Evolutionary conservation across 2,329 filamentous ascomycete genomes (phyloP), one percentile per base, ranked within the genome.

Genomic region (Xylaria sp.): DNA sequence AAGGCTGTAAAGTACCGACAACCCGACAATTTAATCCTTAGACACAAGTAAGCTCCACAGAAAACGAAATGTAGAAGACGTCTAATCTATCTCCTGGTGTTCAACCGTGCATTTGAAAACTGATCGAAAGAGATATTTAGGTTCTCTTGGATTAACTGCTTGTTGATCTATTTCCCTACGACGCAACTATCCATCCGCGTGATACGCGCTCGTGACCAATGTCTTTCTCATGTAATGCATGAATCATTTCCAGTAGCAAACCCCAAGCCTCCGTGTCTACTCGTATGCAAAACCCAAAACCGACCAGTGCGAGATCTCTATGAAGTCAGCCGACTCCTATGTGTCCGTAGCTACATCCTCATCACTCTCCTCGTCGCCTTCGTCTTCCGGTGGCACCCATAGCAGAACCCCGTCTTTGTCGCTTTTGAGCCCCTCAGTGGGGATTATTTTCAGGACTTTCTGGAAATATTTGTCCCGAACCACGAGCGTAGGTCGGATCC

Each of bases 381-480:
- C 78, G 2, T 78, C 77, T 64, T 78, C 81, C 13, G 83, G 83
- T 42, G 86, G 86, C 20, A 91, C 83, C 89, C 89, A 92, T 26
- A 92, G 76, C 73, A 90, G 74, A 26, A 92, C 76, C 0, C 89
- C 89, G 3, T 91, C 88, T 79, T 90, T 90, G 67, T 89, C 88
- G 59, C 83, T 82, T 78, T 85, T 88, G 83, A 90, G 90, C 26
- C 90, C 92, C 76, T 91, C 92, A 0, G 92, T 95, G 2, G 93
- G 90, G 68, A 93, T 88, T 28, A 97, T 90, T 71, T 91, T 89
- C 69, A 98, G 80, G 49, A 92, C 90, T 84, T 97, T 97, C 79
- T 97, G 94, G 80, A 97, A 98, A 76, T 97, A 97, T 74, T 92
- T 91, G 82, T 97, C 95, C 69, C 93, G 87, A 46, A 97, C 93